Evolutionary conservation across 1,139 yeast species (phyloP), one percentile per base, ranked within the genome.

Genomic region (Kurtzmaniella natalensis): DNA sequence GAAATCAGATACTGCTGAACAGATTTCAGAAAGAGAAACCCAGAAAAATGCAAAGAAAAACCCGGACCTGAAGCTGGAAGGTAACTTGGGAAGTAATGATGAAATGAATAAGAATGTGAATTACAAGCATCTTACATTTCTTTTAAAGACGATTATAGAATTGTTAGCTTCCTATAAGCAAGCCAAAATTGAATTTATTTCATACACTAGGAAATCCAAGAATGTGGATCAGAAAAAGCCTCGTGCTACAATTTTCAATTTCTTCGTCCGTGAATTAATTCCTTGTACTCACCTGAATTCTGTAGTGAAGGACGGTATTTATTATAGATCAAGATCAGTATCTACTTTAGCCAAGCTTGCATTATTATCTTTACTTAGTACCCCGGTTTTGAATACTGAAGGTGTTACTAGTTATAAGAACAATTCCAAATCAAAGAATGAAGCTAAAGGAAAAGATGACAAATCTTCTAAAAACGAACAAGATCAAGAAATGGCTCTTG

Each of bases 101-200:
- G 20, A 38, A 36, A 16, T 25, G 19, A 25, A 33, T 7, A 37
- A 36, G 14, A 74, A 75, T 42, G 42, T 47, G 9, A 67, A 73
- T 23, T 84, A 81, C 52, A 69, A 80, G 1, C 80, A 83, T 48
- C 77, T 78, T 36, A 72, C 83, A 32, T 85, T 81, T 50, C 58
- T 89, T 28, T 59, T 89, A 27, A 86, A 81, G 47, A 60, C 77
- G 0, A 57, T 88, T 25, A 70, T 81, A 1, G 97, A 89, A 46
- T 61, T 88, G 11, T 57, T 88, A 14, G 77, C 81, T 2, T 83
- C 95, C 1, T 89, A 88, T 55, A 82, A 81, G 44, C 79, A 78
- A 41, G 78, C 92, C 39, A 89, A 89, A 52, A 69, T 84, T 35
- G 96, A 87, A 47, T 84, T 89, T 48, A 62, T 89, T 37, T 80